Evolutionary conservation across 1,284 basidiomycete genomes (phyloP), one percentile per base, ranked within the genome.

Genomic region (Cutaneotrichosporon cyanovorans): DNA sequence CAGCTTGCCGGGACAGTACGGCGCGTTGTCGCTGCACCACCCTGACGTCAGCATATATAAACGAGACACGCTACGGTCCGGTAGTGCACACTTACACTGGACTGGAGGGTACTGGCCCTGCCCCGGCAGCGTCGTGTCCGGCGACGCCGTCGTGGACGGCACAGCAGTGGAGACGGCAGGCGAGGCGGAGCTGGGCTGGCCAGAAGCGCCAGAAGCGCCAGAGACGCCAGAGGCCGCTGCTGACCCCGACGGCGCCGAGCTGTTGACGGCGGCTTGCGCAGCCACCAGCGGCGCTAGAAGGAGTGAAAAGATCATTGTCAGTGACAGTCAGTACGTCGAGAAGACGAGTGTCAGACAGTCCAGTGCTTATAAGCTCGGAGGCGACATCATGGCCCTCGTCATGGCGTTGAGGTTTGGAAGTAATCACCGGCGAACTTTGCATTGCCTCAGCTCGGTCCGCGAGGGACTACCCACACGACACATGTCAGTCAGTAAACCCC

Each of bases 1-100:
- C 6, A 91, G 63, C 84, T 31, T 31, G 23, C 86, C 87, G 1
- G 87, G 77, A 66, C 88, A 91, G 71, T 85, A 91, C 28, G 89
- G 85, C 43, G 83, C 73, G 50, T 85, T 84, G 21, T 48, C 53
- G 25, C 59, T 56, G 48, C 69, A 71, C 54, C 61, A 56, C 34
- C 40, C 40, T 41, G 28, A 25, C 11, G 23, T 28, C 22, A 40
- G 37, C 22, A 6, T n/a, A n/a, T n/a, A n/a, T n/a, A n/a, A n/a
- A n/a, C n/a, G n/a, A n/a, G n/a, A n/a, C n/a, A n/a, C n/a, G n/a
- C n/a, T n/a, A n/a, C 37, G n/a, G 20, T 10, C 19, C 5, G 21
- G 12, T 23, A 23, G 32, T 6, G 32, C 9, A 7, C 25, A 32
- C 40, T 41, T 28, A 41, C 66, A 50, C 50, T 92, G 88, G 32